A percentile compares a stretch with the other conserved stretches of the same genome.
Conservation (phyloP, 306 rosid genomes). For the Casuarina glauca region DNA sequence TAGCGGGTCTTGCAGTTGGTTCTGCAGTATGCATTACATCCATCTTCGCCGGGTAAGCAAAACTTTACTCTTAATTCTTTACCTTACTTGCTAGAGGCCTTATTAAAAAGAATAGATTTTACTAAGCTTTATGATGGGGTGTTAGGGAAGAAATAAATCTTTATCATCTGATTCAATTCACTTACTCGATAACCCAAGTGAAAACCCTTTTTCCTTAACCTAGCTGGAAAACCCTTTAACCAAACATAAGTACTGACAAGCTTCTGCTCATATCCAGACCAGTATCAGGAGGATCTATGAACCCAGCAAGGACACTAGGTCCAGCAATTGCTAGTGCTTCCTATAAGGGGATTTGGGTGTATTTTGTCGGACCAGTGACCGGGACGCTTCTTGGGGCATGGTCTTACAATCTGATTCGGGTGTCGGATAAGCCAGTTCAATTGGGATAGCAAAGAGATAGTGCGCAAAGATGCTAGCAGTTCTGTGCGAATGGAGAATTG, state of each 20-base stretch:
- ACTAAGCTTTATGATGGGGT: neutral
- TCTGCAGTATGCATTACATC: conserved; percentile 73
- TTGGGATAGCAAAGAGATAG: conserved; percentile 7
- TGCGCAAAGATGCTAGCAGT: conserved; percentile 7
- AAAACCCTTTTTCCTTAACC: no score
- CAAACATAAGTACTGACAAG: neutral
- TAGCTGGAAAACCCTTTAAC: no score
- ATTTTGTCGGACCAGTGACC: conserved; percentile 57
- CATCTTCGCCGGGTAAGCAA: conserved; percentile 76
- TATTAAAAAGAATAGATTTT: neutral
- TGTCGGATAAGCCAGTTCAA: conserved; percentile 28
- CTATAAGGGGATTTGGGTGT: conserved; percentile 72
- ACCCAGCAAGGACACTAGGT: conserved; percentile 83
- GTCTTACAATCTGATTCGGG: conserved; percentile 56
- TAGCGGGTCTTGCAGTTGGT: conserved; percentile 85
- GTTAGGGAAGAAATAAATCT: no score
- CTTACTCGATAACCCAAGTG: no score
- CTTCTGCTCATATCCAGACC: conserved; percentile 49
- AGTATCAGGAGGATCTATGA: conserved; percentile 89
- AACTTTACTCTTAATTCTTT: neutral
- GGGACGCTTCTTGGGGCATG: conserved; percentile 73
- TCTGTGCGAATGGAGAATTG: conserved; percentile 26
- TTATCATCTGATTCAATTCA: no score
- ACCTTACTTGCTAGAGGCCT: neutral
- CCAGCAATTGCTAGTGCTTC: conserved; percentile 70